Conservation (phyloP, 495 filamentous ascomycete genomes). For the Penicillium canariense region DNA sequence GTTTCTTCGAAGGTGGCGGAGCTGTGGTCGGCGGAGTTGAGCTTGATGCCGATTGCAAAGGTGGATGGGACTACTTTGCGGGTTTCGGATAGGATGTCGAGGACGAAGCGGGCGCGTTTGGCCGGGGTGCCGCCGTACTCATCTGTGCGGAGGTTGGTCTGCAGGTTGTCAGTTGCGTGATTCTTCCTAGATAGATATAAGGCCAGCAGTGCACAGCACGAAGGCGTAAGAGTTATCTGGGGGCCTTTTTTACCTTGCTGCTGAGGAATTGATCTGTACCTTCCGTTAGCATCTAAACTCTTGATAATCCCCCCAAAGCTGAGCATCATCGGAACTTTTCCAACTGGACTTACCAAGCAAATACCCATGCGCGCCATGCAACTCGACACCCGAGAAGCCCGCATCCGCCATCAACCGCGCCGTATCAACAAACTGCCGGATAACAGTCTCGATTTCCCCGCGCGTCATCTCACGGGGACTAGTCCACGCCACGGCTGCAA, state of each 20-base stretch:
- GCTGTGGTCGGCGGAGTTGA: constrained; percentile 60
- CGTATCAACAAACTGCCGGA: constrained; percentile 46
- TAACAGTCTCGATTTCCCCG: constrained; percentile 48
- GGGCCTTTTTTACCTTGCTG: constrained; percentile 41
- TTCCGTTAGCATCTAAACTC: constrained; percentile 6
- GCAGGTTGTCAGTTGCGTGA: too few relatives aligned
- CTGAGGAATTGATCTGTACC: constrained; percentile 42
- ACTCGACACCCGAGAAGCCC: constrained; percentile 56
- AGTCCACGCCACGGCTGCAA: constrained; percentile 38
- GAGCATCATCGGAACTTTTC: neutral
- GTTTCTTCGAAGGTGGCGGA: constrained; percentile 44
- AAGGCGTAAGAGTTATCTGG: too few relatives aligned
- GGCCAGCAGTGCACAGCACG: too few relatives aligned
- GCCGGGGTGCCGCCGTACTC: constrained; percentile 47
- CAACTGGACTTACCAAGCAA: constrained; percentile 39
- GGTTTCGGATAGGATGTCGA: constrained; percentile 44
- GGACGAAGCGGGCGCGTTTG: constrained; percentile 46
- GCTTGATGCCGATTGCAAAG: constrained; percentile 60
- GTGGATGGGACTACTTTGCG: constrained; percentile 42
- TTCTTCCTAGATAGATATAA: too few relatives aligned
- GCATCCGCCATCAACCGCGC: constrained; percentile 46
- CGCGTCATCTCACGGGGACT: constrained; percentile 47
- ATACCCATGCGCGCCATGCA: constrained; percentile 62
- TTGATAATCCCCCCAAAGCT: too few relatives aligned
- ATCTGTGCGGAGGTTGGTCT: constrained; percentile 48